These are phyloP conservation scores for Suhomyces anneliseae DNA, from an alignment of 1,139 yeast species.

Conservation along the genomic window DNA sequence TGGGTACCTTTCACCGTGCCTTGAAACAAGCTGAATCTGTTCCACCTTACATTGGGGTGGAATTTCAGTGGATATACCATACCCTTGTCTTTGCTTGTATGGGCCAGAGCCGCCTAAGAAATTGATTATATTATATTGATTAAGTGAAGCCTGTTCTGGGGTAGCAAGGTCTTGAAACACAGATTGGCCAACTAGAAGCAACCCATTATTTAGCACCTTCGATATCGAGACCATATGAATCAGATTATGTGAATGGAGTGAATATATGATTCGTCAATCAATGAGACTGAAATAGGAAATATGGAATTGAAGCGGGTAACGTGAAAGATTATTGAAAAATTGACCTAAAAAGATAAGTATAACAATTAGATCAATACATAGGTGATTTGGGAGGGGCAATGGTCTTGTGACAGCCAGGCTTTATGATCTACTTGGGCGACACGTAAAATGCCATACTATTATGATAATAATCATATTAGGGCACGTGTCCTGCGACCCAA, in stretches of 20 bases:
- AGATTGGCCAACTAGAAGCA: constrained; percentile 4
- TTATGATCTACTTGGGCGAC: too few species aligned
- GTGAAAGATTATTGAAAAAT: too few species aligned
- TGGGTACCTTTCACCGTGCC: constrained; percentile 44
- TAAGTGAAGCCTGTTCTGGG: constrained; percentile 30
- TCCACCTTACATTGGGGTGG: constrained; percentile 34
- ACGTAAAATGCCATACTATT: too few species aligned
- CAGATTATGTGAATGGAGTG: too few species aligned
- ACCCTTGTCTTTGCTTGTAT: constrained; percentile 35
- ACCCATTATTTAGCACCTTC: background rate
- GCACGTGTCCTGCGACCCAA: background rate
- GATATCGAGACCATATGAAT: constrained; percentile 1
- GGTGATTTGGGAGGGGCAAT: too few species aligned
- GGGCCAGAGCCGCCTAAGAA: constrained; percentile 40
- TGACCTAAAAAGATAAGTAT: too few species aligned
- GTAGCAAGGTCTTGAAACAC: constrained; percentile 22
- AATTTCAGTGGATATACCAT: constrained; percentile 34
- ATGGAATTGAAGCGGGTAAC: too few species aligned
- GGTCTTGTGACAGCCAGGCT: too few species aligned
- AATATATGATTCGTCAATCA: too few species aligned
- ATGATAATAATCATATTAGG: background rate
- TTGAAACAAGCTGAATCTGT: constrained; percentile 35
- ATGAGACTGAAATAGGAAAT: too few species aligned
- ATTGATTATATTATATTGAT: constrained; percentile 32
- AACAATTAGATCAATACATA: too few species aligned